Conservation (phyloP, 2,329 filamentous ascomycete species). For the Epichloe uncinata region DNA sequence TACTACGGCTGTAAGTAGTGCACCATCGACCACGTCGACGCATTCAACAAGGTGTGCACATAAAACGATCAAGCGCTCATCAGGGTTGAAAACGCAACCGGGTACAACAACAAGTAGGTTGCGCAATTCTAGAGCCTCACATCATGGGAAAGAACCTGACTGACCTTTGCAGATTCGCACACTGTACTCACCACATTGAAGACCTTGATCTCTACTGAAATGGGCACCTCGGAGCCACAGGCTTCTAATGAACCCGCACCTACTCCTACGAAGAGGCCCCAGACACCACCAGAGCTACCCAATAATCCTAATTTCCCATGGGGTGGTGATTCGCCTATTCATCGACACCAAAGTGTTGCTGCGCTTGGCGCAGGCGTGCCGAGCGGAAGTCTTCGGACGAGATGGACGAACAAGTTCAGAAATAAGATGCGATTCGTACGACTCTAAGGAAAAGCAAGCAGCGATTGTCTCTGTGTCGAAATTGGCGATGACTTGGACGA, state of each 20-base stretch:
- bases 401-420: not conserved
- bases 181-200: constrained; percentile 5
- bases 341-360: constrained; percentile 21
- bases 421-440: not conserved
- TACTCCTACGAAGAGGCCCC: constrained; percentile 1
- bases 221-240: constrained; percentile 1
- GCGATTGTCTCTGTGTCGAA: not conserved
- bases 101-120: not conserved
- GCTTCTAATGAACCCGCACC: constrained; percentile 8
- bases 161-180: not conserved
- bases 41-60: not conserved
- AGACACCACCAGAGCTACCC: constrained; percentile 12
- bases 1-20: not conserved
- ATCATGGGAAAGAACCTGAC: not conserved
- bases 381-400: constrained; percentile 5
- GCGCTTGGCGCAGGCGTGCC: constrained; percentile 12
- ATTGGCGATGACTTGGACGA: not conserved
- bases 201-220: constrained; percentile 5
- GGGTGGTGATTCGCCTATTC: constrained; percentile 22
- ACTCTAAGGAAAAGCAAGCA: not conserved
- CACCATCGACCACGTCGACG: not conserved
- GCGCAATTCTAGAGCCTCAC: not conserved
- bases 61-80: not conserved
- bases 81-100: not conserved
- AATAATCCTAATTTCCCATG: constrained; percentile 22